Conservation (phyloP, 148 eudicot genomes). For the Bassia scoparia region DNA sequence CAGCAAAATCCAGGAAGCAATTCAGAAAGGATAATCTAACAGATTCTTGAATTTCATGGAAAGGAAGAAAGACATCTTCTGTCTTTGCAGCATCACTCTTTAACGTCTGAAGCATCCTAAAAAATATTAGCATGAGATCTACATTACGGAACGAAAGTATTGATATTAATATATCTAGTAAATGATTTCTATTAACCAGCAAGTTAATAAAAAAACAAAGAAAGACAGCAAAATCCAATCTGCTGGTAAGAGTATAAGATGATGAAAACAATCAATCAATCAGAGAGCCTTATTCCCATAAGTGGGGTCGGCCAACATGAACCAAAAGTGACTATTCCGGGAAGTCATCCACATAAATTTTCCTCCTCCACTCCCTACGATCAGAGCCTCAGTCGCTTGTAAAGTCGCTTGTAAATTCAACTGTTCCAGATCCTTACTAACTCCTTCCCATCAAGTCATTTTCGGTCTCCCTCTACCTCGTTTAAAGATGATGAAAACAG, state of each 20-base stretch:
- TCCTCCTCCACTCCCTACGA: too few species aligned
- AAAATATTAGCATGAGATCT: constrained; percentile 25
- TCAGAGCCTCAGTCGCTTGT: too few species aligned
- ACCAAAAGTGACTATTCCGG: too few species aligned
- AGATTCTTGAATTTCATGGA: constrained; percentile 95
- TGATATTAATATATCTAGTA: neutral
- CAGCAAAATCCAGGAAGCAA: constrained; percentile 88
- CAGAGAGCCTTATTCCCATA: too few species aligned
- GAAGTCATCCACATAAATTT: too few species aligned
- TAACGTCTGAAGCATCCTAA: constrained; percentile 83
- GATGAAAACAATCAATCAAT: neutral
- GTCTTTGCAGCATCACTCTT: constrained; percentile 71
- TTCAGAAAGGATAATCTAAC: constrained; percentile 83
- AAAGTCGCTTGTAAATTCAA: too few species aligned
- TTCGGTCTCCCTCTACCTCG: too few species aligned
- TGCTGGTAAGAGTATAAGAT: neutral
- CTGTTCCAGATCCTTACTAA: too few species aligned
- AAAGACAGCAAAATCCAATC: neutral
- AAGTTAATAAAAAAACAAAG: neutral
- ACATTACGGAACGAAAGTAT: constrained; percentile 8
- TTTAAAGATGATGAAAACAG: neutral
- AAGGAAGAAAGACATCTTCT: constrained; percentile 69
- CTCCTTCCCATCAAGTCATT: too few species aligned
- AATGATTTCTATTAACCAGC: neutral
- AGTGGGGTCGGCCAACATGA: too few species aligned